Evolutionary conservation across 495 filamentous ascomycete species (phyloP), one percentile per base, ranked within the genome.

Genomic region (Pyrenula aspistea): DNA sequence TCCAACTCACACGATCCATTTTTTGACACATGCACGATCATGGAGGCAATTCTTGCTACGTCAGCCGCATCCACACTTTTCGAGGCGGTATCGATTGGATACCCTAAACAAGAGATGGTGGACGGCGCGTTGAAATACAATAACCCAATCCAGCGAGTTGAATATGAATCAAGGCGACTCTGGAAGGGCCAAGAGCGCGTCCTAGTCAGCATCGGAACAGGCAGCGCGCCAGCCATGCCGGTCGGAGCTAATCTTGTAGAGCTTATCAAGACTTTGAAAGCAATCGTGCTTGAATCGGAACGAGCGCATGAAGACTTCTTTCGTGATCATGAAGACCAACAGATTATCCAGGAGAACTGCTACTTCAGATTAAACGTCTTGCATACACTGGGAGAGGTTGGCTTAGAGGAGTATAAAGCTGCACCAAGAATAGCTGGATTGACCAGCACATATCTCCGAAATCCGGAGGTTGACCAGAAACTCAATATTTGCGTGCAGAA

Each of bases 51-150:
- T 10, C 21, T 47, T 25, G 55, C 58, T 2, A 58, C 58, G 21
- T 60, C 58, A n/a, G 58, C 58, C 24, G 58, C 58, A 22, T 25
- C 58, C 0, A 59, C 58, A 12, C 52, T 60, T 48, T 60, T 60
- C 48, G 58, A 57, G 19, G 24, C 58, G 36, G 53, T 57, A 49
- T 50, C 55, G 15, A 60, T 60, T 12, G 58, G 58, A 15, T 8
- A 22, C 10, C 25, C 47, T 11, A 15, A 31, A 1, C 53, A 49
- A 24, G 48, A 15, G 2, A 55, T 58, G 22, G 53, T 58, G 2
- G 56, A 58, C 24, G 56, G 56, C 24, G 56, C 24, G n/a, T 22
- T 58, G 12, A 51, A 53, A 36, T 25, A 23, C 15, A 58, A 58
- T 49, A 58, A 58, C 55, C 56, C 56, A 23, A 12, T 58, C 21